Conservation (phyloP, 495 filamentous ascomycete species). For the Penicillium fimorum region DNA sequence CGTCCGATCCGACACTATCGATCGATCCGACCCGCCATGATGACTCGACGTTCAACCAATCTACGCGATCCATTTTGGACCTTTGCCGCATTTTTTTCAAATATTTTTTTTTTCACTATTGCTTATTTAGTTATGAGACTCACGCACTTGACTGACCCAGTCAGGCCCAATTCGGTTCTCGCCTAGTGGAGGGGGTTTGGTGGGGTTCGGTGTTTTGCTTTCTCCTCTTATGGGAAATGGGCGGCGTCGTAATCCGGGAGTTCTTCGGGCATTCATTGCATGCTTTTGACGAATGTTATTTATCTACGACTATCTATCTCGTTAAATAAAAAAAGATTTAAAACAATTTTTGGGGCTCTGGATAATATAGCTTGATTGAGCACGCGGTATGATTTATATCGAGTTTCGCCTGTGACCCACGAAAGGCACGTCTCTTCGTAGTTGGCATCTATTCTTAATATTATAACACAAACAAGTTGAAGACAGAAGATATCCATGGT, state of each 20-base stretch:
- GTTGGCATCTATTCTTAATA: no score
- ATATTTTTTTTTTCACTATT: constrained; percentile 12
- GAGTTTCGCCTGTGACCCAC: no score
- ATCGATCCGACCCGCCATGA: constrained; percentile 4
- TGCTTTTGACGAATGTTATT: constrained; percentile 4
- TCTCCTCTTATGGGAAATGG: not conserved
- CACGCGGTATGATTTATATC: not conserved
- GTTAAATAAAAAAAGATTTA: not conserved
- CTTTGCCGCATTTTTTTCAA: constrained; percentile 5
- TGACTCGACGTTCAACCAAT: constrained; percentile 7
- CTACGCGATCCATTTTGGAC: constrained; percentile 9
- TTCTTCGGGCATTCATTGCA: not conserved
- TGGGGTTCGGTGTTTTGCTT: constrained; percentile 15
- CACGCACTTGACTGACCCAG: constrained; percentile 24
- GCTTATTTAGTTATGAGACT: constrained; percentile 21
- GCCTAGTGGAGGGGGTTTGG: constrained; percentile 17
- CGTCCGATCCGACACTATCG: constrained; percentile 2
- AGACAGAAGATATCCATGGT: no score
- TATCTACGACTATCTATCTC: constrained; percentile 6
- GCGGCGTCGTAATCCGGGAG: constrained; percentile 10
- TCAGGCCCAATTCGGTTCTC: constrained; percentile 16
- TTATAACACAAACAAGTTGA: no score
- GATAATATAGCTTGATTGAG: not conserved
- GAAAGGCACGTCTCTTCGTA: no score
- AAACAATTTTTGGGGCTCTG: not conserved